A percentile compares a stretch with the other conserved stretches of the same genome.
Evolutionary conservation across 2,329 filamentous ascomycete species (phyloP).

Genomic region (Colletotrichum neosansevieriae): DNA sequence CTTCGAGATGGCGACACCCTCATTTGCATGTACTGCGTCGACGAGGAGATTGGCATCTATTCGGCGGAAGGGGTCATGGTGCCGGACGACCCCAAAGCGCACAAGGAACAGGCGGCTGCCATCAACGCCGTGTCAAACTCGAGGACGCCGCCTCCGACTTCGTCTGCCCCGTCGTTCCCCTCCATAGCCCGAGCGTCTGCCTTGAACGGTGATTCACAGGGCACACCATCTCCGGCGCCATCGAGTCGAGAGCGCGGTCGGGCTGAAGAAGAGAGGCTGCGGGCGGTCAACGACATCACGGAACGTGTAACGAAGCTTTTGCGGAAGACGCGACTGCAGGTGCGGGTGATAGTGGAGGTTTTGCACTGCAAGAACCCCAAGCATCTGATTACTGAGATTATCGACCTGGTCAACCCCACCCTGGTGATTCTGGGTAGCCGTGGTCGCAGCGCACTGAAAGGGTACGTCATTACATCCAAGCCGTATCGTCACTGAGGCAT

Average conservation of each 20-base stretch:
- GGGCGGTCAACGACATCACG: constrained; percentile 86
- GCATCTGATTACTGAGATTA: constrained; percentile 96
- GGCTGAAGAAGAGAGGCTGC: constrained; percentile 82
- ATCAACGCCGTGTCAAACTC: constrained; percentile 72
- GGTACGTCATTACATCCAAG: constrained; percentile 67
- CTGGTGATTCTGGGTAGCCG: constrained; percentile 93
- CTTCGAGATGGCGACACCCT: constrained; percentile 94
- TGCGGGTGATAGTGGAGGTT: constrained; percentile 93
- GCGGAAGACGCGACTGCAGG: constrained; percentile 91
- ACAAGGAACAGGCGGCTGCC: constrained; percentile 80
- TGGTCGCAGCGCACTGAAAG: constrained; percentile 91
- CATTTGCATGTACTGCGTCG: constrained; percentile 91
- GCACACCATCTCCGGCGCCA: constrained; percentile 60
- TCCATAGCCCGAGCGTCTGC: constrained; percentile 49
- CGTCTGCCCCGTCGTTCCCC: constrained; percentile 48
- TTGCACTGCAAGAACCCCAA: constrained; percentile 98
- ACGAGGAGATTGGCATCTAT: constrained; percentile 81
- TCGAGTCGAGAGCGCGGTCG: constrained; percentile 64
- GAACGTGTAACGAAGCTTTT: constrained; percentile 86
- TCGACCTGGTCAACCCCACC: constrained; percentile 91
- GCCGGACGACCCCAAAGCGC: constrained; percentile 79
- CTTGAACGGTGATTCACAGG: constrained; percentile 48
- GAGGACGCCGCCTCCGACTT: constrained; percentile 48
- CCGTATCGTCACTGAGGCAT: not conserved
- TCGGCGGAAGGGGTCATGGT: constrained; percentile 64